These are phyloP conservation scores for Blastobotrys persicus DNA, from an alignment of 1,139 yeast species.

Conservation along the genomic window DNA sequence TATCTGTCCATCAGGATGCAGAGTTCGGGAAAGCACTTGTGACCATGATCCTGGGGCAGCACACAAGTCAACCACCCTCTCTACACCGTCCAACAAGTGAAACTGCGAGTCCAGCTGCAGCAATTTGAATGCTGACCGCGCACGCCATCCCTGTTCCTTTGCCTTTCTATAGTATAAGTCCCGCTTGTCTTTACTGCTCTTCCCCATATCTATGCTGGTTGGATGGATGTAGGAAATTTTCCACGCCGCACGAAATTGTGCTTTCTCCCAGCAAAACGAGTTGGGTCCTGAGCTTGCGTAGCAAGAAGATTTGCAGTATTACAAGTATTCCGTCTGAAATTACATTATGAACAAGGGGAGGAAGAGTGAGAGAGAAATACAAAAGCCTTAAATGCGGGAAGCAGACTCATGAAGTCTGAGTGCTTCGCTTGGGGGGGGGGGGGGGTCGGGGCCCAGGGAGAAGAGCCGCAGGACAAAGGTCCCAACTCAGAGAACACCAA, in stretches of 20 bases:
- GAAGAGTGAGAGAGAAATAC: too few species aligned
- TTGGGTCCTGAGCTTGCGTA: too few species aligned
- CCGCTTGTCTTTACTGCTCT: conserved; percentile 91
- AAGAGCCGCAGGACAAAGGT: too few species aligned
- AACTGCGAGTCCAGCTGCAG: conserved; percentile 88
- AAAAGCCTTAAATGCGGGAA: too few species aligned
- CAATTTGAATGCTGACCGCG: conserved; percentile 91
- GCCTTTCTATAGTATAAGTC: conserved; percentile 89
- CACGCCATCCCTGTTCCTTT: conserved; percentile 96
- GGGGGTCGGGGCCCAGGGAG: too few species aligned
- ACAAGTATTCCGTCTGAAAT: too few species aligned
- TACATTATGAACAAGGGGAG: too few species aligned
- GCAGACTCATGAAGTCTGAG: too few species aligned
- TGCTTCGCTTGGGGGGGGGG: too few species aligned
- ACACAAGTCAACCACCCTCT: conserved; percentile 90
- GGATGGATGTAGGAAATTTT: neutral
- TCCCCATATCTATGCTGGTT: conserved; percentile 60
- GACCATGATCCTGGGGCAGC: conserved; percentile 99
- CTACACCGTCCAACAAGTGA: conserved; percentile 68
- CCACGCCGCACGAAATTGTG: conserved; percentile 9
- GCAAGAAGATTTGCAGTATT: too few species aligned
- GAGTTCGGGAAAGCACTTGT: conserved; percentile 67
- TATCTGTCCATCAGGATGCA: conserved; percentile 12
- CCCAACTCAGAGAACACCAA: too few species aligned
- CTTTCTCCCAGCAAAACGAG: too few species aligned